A percentile compares a stretch with the other conserved stretches of the same genome.
phyloP scores from a whole-genome alignment of 805 yeast species.

The Ogataea ramenticola region DNA sequence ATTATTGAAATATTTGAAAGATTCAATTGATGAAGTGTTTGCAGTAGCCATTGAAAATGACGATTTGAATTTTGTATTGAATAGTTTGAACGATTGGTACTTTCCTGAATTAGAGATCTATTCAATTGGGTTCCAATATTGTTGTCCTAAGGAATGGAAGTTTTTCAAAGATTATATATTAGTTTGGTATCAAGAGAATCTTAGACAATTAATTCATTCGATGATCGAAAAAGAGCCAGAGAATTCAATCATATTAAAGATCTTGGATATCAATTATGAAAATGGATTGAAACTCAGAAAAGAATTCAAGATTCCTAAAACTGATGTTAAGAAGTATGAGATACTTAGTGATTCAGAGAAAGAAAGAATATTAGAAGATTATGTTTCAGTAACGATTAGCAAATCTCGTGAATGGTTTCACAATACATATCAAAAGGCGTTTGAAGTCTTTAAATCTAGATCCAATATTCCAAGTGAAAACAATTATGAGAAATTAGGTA shows the following conservation, averaged over 20 bases:
- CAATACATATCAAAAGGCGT: conserved; percentile 29
- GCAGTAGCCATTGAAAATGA: conserved; percentile 53
- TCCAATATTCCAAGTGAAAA: conserved; percentile 54
- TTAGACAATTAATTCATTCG: conserved; percentile 58
- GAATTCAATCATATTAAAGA: conserved; percentile 49
- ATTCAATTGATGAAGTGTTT: conserved; percentile 61
- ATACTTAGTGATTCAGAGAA: conserved; percentile 49
- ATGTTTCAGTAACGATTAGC: conserved; percentile 56
- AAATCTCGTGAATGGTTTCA: conserved; percentile 84
- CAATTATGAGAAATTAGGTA: conserved; percentile 17
- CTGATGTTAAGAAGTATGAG: conserved; percentile 35
- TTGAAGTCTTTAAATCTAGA: conserved; percentile 55
- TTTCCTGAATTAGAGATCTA: conserved; percentile 72
- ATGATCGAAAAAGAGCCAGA: conserved; percentile 44
- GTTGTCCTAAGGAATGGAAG: conserved; percentile 73
- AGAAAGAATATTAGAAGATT: conserved; percentile 68
- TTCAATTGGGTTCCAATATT: conserved; percentile 44
- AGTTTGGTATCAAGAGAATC: conserved; percentile 57
- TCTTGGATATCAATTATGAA: conserved; percentile 71
- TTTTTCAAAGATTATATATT: conserved; percentile 50
- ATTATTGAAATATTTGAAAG: conserved; percentile 52
- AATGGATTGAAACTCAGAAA: conserved; percentile 48
- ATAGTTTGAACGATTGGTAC: conserved; percentile 68
- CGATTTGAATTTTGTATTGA: conserved; percentile 42
- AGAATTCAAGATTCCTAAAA: conserved; percentile 41